Evolutionary conservation across 371 early-diverging fungal species (phyloP), one percentile per base, ranked within the genome.

Genomic region (Thermomucor indicae-seudaticae): DNA sequence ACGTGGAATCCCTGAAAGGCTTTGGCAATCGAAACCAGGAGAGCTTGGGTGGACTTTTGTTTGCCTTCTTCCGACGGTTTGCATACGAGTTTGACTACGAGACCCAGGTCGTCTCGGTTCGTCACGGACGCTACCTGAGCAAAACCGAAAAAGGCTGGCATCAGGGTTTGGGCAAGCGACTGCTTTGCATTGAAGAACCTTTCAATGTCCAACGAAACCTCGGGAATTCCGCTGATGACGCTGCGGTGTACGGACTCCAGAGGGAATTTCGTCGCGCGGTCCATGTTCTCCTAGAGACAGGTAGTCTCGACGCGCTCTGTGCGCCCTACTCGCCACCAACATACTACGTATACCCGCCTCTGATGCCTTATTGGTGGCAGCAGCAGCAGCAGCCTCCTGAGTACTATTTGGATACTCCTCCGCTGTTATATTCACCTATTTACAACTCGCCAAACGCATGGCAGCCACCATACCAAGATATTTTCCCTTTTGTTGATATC

Each of bases 171-270:
- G 20, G 40, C 41, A 78, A 78, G 49, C 60, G 79, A 46, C 67
- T 84, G 39, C 65, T 94, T 16, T 90, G 94, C 60, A 81, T 94
- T 11, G 94, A 95, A 57, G 93, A 93, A 60, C 94, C 94, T 1
- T 90, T 95, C 58, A 84, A 86, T 51, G 80, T 85, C 0, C 70
- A 76, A 28, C 77, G 93, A 29, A 95, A 95, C 53, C 72, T 95
- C 2, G 94, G 91, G 0, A 93, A 95, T 56, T 88, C 90, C 17
- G 92, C 92, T 1, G 92, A 94, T 65, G 76, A 65, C 23, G 68
- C 79, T 0, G 81, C 88, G 11, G 85, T 92, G 0, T 72, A 72
- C 25, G 93, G 93, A 1, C 54, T 95, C 39, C 64, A 81, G 31
- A 53, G 65, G 16, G 96, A 95, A 62, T 88, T 92, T 57, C 71